These are phyloP conservation scores for Coemansia sp. DNA, from an alignment of 192 early-diverging fungal species.

Conservation along the genomic window DNA sequence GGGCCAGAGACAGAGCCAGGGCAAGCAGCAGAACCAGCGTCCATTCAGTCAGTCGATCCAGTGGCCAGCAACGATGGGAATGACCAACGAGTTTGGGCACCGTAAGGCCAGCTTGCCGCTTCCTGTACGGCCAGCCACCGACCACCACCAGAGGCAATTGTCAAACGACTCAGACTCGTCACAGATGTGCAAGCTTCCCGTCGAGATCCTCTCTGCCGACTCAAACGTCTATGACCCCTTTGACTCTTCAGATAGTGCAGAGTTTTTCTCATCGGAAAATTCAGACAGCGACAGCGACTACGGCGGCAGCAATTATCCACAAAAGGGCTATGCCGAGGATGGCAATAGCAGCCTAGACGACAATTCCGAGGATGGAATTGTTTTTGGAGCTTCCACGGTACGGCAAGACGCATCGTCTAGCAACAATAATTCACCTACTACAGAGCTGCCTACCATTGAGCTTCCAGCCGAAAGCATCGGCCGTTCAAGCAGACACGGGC, in stretches of 20 bases:
- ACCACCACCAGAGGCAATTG: not conserved
- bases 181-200: conserved; percentile 40
- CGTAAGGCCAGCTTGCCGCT: conserved; percentile 8
- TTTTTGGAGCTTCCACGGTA: conserved; percentile 30
- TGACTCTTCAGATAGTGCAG: conserved; percentile 55
- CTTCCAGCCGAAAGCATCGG: not conserved
- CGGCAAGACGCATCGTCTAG: not conserved
- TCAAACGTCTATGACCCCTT: conserved; percentile 54
- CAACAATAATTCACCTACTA: not conserved
- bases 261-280: conserved; percentile 48
- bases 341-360: conserved; percentile 24
- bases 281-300: conserved; percentile 48
- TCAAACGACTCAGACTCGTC: conserved; percentile 5
- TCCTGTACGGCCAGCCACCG: not conserved
- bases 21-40: conserved; percentile 6
- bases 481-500: conserved; percentile 16
- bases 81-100: conserved; percentile 53
- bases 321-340: not conserved
- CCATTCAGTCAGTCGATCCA: conserved; percentile 21
- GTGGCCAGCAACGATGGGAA: conserved; percentile 43
- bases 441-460: not conserved
- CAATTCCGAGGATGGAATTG: conserved; percentile 28
- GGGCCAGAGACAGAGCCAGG: not conserved
- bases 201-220: conserved; percentile 39
- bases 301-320: conserved; percentile 20